Evolutionary conservation across 2,329 filamentous ascomycete species (phyloP).

Genomic region (Aureobasidium sp.): DNA sequence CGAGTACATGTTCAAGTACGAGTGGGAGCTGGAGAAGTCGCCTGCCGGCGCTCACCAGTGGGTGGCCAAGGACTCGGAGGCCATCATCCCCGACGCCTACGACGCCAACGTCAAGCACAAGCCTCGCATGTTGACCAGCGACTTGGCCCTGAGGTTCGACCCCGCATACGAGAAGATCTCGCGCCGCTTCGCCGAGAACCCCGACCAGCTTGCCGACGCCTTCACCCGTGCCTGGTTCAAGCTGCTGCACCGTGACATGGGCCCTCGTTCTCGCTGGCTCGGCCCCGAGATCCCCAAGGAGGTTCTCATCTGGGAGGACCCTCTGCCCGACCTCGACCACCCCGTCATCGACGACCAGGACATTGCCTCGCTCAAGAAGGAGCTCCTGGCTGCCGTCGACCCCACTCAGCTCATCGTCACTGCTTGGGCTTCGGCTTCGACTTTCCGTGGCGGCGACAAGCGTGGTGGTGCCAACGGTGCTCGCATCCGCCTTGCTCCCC

Average conservation of each 20-base stretch:
- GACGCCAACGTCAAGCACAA: slow-evolving; percentile 64
- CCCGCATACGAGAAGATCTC: slow-evolving; percentile 70
- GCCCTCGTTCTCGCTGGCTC: slow-evolving; percentile 62
- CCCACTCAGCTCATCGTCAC: slow-evolving; percentile 56
- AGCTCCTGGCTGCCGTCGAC: slow-evolving; percentile 57
- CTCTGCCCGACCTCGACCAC: slow-evolving; percentile 54
- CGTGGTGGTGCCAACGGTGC: slow-evolving; percentile 75
- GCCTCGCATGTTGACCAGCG: slow-evolving; percentile 71
- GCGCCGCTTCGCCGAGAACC: slow-evolving; percentile 60
- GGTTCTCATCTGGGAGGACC: slow-evolving; percentile 68
- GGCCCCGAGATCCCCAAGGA: slow-evolving; percentile 68
- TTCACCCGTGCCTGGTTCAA: slow-evolving; percentile 78
- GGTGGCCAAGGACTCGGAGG: slow-evolving; percentile 61
- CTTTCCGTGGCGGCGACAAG: slow-evolving; percentile 71
- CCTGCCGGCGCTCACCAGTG: slow-evolving; percentile 72
- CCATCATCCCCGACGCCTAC: slow-evolving; percentile 64
- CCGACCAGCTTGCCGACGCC: slow-evolving; percentile 59
- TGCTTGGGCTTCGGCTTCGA: slow-evolving; percentile 64
- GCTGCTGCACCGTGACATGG: slow-evolving; percentile 73
- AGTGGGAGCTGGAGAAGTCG: slow-evolving; percentile 70
- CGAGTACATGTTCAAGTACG: slow-evolving; percentile 69
- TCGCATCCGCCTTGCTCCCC: slow-evolving; percentile 66
- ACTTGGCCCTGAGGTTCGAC: slow-evolving; percentile 65
- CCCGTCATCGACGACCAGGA: slow-evolving; percentile 57
- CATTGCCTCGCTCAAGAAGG: slow-evolving; percentile 58